Evolutionary conservation across 2,329 filamentous ascomycete genomes (phyloP).

Genomic region (Xylaria sp.): DNA sequence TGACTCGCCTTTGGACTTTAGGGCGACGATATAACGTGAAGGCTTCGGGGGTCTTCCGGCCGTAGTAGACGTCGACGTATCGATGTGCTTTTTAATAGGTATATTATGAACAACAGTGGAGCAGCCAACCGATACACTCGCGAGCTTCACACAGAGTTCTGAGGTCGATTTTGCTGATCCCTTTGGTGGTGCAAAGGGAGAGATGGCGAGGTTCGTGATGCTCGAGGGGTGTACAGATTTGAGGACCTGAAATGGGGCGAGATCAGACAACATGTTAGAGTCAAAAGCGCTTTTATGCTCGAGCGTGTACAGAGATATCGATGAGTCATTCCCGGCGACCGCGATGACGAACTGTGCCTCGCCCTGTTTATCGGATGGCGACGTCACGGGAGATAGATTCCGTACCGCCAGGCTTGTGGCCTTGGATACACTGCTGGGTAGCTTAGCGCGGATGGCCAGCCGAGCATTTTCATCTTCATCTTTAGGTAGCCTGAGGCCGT

Average conservation of each 20-base stretch:
- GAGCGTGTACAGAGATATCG: conserved; percentile 77
- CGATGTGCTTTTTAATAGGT: conserved; percentile 60
- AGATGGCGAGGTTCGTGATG: conserved; percentile 66
- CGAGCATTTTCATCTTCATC: conserved; percentile 50
- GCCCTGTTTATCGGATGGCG: conserved; percentile 56
- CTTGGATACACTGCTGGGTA: conserved; percentile 73
- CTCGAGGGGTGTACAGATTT: conserved; percentile 60
- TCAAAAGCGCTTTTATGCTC: conserved; percentile 63
- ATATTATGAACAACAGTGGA: conserved; percentile 81
- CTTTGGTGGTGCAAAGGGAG: conserved; percentile 58
- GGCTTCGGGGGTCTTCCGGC: conserved; percentile 51
- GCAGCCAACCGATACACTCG: conserved; percentile 81
- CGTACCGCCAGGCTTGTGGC: conserved; percentile 80
- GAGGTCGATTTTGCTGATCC: conserved; percentile 53
- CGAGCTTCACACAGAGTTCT: conserved; percentile 73
- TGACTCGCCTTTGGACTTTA: conserved; percentile 59
- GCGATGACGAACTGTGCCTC: conserved; percentile 81
- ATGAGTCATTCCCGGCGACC: conserved; percentile 78
- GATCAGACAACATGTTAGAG: conserved; percentile 57
- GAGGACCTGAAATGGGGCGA: conserved; percentile 59
- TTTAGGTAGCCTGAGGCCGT: conserved; percentile 60
- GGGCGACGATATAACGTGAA: conserved; percentile 72
- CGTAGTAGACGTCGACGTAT: conserved; percentile 43
- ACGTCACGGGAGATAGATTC: conserved; percentile 63
- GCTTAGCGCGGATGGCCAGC: conserved; percentile 57